Evolutionary conservation across 2,329 filamentous ascomycete genomes (phyloP).

Genomic region (Colletotrichum musae): DNA sequence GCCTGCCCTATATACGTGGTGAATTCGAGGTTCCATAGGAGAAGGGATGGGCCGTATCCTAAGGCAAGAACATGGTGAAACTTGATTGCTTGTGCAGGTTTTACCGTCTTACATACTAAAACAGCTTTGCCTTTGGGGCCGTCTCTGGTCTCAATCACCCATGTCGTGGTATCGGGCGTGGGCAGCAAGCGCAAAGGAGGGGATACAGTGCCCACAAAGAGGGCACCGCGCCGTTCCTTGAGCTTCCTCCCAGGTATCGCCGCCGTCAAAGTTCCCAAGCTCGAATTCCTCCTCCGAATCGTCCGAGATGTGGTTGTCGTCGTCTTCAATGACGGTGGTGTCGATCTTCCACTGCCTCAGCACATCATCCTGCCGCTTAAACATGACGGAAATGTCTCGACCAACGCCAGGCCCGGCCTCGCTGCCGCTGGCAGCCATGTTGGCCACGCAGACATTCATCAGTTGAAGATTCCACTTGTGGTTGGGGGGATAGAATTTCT

Average conservation of each 20-base stretch:
- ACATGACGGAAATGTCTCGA: slow-evolving; percentile 87
- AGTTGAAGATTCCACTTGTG: slow-evolving; percentile 84
- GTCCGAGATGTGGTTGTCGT: slow-evolving; percentile 39
- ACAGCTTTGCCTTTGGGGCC: not conserved
- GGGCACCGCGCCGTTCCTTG: slow-evolving; percentile 53
- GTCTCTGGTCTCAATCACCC: slow-evolving; percentile 42
- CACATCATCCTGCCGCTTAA: slow-evolving; percentile 79
- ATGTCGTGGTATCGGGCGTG: slow-evolving; percentile 68
- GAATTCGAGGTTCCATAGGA: too few species aligned
- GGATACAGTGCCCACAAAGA: slow-evolving; percentile 67
- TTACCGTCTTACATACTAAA: not conserved
- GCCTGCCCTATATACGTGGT: too few species aligned
- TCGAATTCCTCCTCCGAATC: slow-evolving; percentile 40
- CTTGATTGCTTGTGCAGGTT: too few species aligned
- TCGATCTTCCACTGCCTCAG: slow-evolving; percentile 77
- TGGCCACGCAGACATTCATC: slow-evolving; percentile 89
- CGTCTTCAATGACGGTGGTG: slow-evolving; percentile 41
- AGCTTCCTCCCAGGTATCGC: slow-evolving; percentile 47
- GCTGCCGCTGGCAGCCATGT: slow-evolving; percentile 77
- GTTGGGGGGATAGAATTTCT: slow-evolving; percentile 77
- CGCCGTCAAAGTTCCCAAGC: slow-evolving; percentile 49
- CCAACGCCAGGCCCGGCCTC: slow-evolving; percentile 70
- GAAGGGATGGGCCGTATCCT: too few species aligned
- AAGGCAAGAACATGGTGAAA: too few species aligned
- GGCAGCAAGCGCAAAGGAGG: slow-evolving; percentile 70